Evolutionary conservation across 805 yeast genomes (phyloP), one percentile per base, ranked within the genome.

Genomic region (Hanseniaspora lindneri): DNA sequence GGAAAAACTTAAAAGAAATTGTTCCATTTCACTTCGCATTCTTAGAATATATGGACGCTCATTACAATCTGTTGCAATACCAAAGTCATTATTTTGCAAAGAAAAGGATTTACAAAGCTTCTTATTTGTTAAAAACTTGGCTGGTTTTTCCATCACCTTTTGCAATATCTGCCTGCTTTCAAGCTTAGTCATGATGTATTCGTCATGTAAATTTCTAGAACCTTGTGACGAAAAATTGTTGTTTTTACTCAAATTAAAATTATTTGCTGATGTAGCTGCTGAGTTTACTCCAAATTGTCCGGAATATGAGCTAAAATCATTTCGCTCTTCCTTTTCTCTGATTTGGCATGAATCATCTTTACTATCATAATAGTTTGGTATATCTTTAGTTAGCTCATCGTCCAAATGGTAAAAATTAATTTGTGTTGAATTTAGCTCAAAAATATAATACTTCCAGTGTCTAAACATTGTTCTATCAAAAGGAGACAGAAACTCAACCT

Each of bases 371-470:
- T 57, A 61, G 51, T 62, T 59, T 39, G 57, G 59, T 27, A 64
- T 62, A 24, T 54, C 54, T 16, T 58, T 53, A 6, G 65, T 58
- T 39, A 64, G 51, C 1, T 62, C 55, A 4, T 63, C 54, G 32
- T 69, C 74, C 13, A 69, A 66, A 16, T 63, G 56, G 60, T 82
- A 83, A 48, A 88, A 66, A 61, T 83, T 83, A 30, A 88, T 66
- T 64, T 85, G 95, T 1, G 96, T 88, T 17, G 89, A 83, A 67
- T 88, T 86, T 44, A 88, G 67, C 58, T 83, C 94, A 62, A 85
- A 69, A 20, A 82, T 68, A 39, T 73, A 72, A 37, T 72, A 67
- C 55, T 70, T 73, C 97, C 97, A 88, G 10, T 75, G 71, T 53
- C 95, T 69, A 8, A 69, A 61, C 2, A 77, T 70, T 0, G 94